phyloP scores from a whole-genome alignment of 352 stramenopile genomes.

The Globisporangium mamillatum region DNA sequence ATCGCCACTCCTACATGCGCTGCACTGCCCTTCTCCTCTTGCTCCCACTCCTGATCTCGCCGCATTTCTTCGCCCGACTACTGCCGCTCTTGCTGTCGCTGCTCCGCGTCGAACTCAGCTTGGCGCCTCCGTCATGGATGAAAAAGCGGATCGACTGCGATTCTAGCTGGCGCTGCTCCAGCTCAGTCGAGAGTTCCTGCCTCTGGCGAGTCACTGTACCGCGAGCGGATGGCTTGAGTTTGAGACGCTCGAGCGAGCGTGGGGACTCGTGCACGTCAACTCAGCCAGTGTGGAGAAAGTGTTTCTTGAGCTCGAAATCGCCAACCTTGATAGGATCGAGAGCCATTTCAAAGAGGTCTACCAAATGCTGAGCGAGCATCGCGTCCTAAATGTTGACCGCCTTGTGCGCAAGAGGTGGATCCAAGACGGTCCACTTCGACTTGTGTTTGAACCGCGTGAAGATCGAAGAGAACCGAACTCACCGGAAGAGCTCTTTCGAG shows the following conservation, averaged over 20 bases:
- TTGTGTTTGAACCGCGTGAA: not conserved
- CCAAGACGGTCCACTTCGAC: not conserved
- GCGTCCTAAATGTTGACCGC: not conserved
- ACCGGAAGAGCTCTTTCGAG: not conserved
- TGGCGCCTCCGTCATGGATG: not conserved
- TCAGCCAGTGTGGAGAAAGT: not conserved
- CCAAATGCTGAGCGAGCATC: not conserved
- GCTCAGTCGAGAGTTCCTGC: not conserved
- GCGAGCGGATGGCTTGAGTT: not conserved
- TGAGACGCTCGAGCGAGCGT: not conserved
- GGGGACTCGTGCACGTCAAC: not conserved
- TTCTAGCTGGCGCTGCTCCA: not conserved
- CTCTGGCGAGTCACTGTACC: not conserved
- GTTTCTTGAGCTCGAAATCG: not conserved
- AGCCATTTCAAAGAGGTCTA: not conserved
- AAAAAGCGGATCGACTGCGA: not conserved
- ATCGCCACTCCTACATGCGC: not conserved
- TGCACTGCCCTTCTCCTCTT: not conserved
- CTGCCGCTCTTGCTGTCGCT: not conserved
- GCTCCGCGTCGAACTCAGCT: not conserved
- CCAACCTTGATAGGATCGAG: not conserved
- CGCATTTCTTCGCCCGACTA: not conserved
- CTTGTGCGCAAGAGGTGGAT: not conserved
- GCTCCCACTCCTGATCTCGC: not conserved
- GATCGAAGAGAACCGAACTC: not conserved